Evolutionary conservation across 2,329 filamentous ascomycete species (phyloP), one percentile per base, ranked within the genome.

Genomic region (Taxawa tesnikishii): DNA sequence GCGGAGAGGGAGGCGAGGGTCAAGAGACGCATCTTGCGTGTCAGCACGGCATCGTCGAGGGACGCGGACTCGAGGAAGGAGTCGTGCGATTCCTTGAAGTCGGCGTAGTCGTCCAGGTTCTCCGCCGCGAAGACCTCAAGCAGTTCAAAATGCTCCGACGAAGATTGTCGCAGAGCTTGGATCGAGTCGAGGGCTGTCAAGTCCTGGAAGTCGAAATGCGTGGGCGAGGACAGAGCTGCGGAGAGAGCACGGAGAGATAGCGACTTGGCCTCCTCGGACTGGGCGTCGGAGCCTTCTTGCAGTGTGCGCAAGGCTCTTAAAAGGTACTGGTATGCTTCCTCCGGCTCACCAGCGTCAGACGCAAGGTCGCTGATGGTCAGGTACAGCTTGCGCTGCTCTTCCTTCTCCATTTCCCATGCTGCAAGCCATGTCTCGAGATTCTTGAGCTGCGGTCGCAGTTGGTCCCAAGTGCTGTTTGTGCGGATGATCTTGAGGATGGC

Each of bases 71-170:
- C 78, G 39, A 96, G 63, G 64, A 84, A 94, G 41, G 79, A 81
- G 43, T 82, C 73, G 61, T 94, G 83, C 63, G 92, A 83, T 49
- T 92, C 81, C 55, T 83, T 76, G 67, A 96, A 96, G 61, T 94
- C 87, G 58, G 84, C 82, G 66, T 90, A 94, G 60, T 94, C 84
- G 55, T 96, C 87, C 33, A 94, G 75, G 47, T 87, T 81, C 59
- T 96, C 87, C 51, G 90, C 81, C 46, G 83, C 82, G 62, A 96
- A 94, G 51, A 96, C 83, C 51, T 94, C 87, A 35, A 98, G 80
- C 23, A 98, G 74, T 61, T 96, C 84, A 48, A 83, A 87, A 62
- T 88, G 83, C 43, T 81, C 69, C 38, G 82, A 73, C 53, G 94
- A 82, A 31, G 82, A 83, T 51, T 88, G 79, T 54, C 77, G 75